Percentiles rank a stretch among this genome's conserved stretches.
These are phyloP conservation scores for Thyridium curvatum DNA, from an alignment of 2,329 filamentous ascomycete genomes.

Conservation along the genomic window DNA sequence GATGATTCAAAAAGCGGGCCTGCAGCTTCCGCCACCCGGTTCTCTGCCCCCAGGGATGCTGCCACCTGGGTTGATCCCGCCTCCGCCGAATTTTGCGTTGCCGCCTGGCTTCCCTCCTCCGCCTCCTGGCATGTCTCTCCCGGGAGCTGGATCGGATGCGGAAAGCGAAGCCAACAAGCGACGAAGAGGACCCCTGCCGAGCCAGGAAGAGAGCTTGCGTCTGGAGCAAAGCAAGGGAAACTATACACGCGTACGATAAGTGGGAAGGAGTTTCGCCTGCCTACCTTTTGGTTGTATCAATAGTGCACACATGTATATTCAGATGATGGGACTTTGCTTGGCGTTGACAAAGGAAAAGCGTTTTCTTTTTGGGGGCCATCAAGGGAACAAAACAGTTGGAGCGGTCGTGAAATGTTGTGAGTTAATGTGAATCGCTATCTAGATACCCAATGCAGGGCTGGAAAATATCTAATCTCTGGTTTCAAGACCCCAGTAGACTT, in stretches of 20 bases:
- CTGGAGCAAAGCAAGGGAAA: conserved; percentile 66
- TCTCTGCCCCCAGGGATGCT: conserved; percentile 28
- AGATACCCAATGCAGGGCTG: no score
- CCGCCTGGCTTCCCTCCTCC: conserved; percentile 40
- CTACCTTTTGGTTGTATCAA: background rate
- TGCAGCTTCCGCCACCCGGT: conserved; percentile 50
- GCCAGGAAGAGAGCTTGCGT: conserved; percentile 75
- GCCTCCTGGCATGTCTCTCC: conserved; percentile 27
- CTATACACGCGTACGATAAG: conserved; percentile 46
- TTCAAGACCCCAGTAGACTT: no score
- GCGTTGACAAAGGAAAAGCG: no score
- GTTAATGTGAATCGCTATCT: no score
- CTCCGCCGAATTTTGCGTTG: conserved; percentile 28
- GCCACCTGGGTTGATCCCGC: conserved; percentile 40
- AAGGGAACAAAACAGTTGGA: no score
- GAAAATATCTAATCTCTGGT: no score
- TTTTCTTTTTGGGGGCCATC: no score
- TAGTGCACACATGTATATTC: background rate
- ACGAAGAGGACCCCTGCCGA: conserved; percentile 65
- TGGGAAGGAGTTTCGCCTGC: conserved; percentile 4
- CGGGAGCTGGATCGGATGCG: conserved; percentile 18
- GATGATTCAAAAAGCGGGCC: conserved; percentile 59
- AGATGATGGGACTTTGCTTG: no score
- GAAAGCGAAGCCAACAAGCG: conserved; percentile 37
- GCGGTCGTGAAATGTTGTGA: no score